These are phyloP conservation scores for Hymenoscyphus linearis DNA, from an alignment of 2,329 filamentous ascomycete genomes.

Conservation along the genomic window DNA sequence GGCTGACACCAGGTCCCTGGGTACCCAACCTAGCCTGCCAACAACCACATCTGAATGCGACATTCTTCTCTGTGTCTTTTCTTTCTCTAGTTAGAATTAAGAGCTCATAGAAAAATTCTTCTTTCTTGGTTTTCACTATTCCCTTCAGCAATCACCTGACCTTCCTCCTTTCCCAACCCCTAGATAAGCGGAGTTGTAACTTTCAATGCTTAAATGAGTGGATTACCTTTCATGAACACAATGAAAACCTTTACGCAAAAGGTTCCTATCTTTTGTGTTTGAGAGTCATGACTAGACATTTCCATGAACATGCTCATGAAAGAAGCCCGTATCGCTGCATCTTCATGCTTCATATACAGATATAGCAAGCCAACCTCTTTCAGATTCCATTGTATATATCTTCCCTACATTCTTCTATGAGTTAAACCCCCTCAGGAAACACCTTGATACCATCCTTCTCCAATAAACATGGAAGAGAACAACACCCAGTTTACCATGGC, in stretches of 20 bases:
- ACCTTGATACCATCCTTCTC: neutral
- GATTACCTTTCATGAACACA: neutral
- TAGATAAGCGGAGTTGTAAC: neutral
- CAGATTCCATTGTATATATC: neutral
- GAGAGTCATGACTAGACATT: too few relatives aligned
- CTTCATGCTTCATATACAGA: too few relatives aligned
- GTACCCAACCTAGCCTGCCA: too few relatives aligned
- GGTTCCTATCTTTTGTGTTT: too few relatives aligned
- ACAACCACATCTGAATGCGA: too few relatives aligned
- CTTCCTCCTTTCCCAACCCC: neutral
- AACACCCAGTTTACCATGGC: neutral
- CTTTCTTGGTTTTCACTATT: neutral
- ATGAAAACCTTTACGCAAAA: too few relatives aligned
- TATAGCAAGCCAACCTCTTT: too few relatives aligned
- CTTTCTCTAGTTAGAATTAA: neutral
- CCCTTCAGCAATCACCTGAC: too few relatives aligned
- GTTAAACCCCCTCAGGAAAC: neutral
- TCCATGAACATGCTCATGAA: too few relatives aligned
- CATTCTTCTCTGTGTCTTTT: neutral
- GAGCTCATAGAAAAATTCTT: neutral
- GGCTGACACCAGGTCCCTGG: too few relatives aligned
- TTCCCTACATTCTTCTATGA: neutral
- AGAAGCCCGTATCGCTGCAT: too few relatives aligned
- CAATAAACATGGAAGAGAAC: neutral
- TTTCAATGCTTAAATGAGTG: neutral